phyloP scores from a whole-genome alignment of 768 basidiomycete genomes.

The Phanerodontia chrysosporium region DNA sequence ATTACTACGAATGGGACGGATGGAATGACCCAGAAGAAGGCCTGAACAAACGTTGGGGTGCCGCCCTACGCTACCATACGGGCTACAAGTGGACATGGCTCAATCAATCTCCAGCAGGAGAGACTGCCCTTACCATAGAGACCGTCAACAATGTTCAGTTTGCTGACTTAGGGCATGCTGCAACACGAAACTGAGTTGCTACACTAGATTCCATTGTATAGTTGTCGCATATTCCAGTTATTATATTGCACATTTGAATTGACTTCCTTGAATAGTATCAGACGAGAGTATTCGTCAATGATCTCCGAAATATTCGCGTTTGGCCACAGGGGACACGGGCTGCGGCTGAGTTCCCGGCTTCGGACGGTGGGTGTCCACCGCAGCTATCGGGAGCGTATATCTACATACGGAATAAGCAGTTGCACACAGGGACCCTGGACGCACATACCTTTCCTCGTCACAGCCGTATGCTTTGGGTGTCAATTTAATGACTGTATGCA shows the following conservation, averaged over 20 bases:
- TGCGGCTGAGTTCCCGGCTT: slow-evolving; percentile 32
- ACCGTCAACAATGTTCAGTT: slow-evolving; percentile 34
- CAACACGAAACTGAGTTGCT: neutral
- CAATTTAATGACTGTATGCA: slow-evolving; percentile 97
- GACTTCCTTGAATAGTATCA: neutral
- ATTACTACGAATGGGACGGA: slow-evolving; percentile 42
- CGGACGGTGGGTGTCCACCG: slow-evolving; percentile 91
- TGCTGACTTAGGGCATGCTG: slow-evolving; percentile 26
- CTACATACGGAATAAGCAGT: too few species aligned
- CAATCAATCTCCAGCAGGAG: slow-evolving; percentile 25
- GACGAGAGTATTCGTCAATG: neutral
- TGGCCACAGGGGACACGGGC: slow-evolving; percentile 1
- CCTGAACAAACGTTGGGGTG: slow-evolving; percentile 38
- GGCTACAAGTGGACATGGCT: slow-evolving; percentile 52
- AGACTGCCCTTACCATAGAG: slow-evolving; percentile 28
- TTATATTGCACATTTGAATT: neutral
- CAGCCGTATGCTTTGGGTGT: slow-evolving; percentile 98
- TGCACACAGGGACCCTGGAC: too few species aligned
- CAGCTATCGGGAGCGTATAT: slow-evolving; percentile 85
- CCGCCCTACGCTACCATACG: slow-evolving; percentile 41
- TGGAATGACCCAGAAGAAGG: slow-evolving; percentile 40
- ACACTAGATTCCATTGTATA: neutral
- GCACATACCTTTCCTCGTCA: slow-evolving; percentile 85
- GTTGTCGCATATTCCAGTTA: neutral
- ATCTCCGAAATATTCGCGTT: slow-evolving; percentile 32